These are phyloP conservation scores for Aspergillus pseudoglaucus DNA, from an alignment of 2,329 filamentous ascomycete genomes.

Conservation along the genomic window DNA sequence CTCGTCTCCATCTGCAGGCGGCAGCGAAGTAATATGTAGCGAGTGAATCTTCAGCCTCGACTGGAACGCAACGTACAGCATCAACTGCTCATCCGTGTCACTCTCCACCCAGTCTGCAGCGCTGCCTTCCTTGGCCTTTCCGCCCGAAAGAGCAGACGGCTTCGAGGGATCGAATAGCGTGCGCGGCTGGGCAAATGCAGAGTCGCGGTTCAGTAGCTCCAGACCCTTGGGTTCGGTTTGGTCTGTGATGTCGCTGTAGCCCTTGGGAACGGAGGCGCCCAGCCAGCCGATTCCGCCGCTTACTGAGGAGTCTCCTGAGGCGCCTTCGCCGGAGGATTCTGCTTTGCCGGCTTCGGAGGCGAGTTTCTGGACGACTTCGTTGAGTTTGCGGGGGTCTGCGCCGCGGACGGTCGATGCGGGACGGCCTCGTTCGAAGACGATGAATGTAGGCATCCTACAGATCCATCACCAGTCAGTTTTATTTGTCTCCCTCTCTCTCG, in stretches of 20 bases:
- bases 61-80: slow-evolving; percentile 88
- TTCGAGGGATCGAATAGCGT: slow-evolving; percentile 65
- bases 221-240: slow-evolving; percentile 71
- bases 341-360: slow-evolving; percentile 54
- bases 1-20: slow-evolving; percentile 43
- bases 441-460: slow-evolving; percentile 74
- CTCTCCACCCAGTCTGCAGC: slow-evolving; percentile 86
- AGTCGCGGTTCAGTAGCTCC: slow-evolving; percentile 83
- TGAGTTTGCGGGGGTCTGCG: slow-evolving; percentile 65
- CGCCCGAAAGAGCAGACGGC: slow-evolving; percentile 53
- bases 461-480: slow-evolving; percentile 2
- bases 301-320: slow-evolving; percentile 25
- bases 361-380: slow-evolving; percentile 64
- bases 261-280: slow-evolving; percentile 67
- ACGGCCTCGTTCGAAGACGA: slow-evolving; percentile 71
- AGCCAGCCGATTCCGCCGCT: slow-evolving; percentile 56
- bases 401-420: slow-evolving; percentile 65
- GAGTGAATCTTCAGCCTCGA: slow-evolving; percentile 84
- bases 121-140: slow-evolving; percentile 45
- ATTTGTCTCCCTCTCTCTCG: neutral
- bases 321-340: slow-evolving; percentile 36
- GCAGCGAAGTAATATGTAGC: slow-evolving; percentile 74
- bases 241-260: slow-evolving; percentile 77
- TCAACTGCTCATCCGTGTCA: slow-evolving; percentile 92
- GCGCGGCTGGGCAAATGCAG: slow-evolving; percentile 64